Evolutionary conservation across 148 eudicot genomes (phyloP).

Genomic region (Simmondsia chinensis): DNA sequence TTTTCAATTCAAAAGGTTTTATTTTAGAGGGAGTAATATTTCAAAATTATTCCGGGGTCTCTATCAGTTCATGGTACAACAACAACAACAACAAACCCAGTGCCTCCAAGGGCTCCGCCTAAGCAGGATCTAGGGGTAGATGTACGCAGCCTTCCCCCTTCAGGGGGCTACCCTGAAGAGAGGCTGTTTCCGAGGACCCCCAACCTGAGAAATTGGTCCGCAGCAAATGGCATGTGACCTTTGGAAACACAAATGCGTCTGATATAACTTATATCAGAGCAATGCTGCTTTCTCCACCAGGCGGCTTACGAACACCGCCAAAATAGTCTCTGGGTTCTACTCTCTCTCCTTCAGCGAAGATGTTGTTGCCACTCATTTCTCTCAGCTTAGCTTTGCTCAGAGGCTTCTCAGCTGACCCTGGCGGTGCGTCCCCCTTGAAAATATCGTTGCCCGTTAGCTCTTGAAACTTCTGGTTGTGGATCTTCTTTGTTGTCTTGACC

Average conservation of each 20-base stretch:
- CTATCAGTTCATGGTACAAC: too few relatives aligned
- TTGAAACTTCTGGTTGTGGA: conserved; percentile 78
- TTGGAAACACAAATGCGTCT: too few relatives aligned
- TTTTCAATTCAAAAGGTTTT: neutral
- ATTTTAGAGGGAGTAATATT: too few relatives aligned
- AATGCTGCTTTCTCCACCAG: conserved; percentile 94
- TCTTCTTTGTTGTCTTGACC: conserved; percentile 55
- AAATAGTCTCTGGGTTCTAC: conserved; percentile 61
- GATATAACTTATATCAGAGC: conserved; percentile 67
- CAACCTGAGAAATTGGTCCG: too few relatives aligned
- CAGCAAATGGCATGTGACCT: too few relatives aligned
- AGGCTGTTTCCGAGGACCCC: too few relatives aligned
- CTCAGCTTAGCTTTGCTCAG: conserved; percentile 77
- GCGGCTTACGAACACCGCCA: conserved; percentile 87
- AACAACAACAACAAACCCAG: too few relatives aligned
- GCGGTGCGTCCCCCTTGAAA: conserved; percentile 75
- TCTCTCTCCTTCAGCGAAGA: conserved; percentile 71
- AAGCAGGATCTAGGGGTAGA: too few relatives aligned
- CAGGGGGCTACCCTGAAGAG: too few relatives aligned
- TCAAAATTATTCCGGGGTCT: too few relatives aligned
- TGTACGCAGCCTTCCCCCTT: too few relatives aligned
- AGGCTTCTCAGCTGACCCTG: conserved; percentile 70
- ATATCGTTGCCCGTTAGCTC: conserved; percentile 87
- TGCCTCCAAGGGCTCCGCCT: too few relatives aligned
- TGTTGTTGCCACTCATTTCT: conserved; percentile 85